phyloP scores from a whole-genome alignment of 2,329 filamentous ascomycete genomes.

The Colletotrichum incanum region DNA sequence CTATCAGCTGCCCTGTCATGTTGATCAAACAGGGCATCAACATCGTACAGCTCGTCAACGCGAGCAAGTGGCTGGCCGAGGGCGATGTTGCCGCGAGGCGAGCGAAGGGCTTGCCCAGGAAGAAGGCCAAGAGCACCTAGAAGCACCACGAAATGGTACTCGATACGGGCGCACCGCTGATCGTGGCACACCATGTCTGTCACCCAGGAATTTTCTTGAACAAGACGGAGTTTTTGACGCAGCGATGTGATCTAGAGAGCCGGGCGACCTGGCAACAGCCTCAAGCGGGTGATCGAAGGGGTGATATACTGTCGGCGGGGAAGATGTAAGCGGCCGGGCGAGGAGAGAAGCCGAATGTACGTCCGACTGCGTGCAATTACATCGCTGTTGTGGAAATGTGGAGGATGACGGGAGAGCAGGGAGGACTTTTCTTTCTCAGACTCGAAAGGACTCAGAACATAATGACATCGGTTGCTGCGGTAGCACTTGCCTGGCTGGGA shows the following conservation, averaged over 20 bases:
- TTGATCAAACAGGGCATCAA: slow-evolving; percentile 94
- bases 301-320: background rate
- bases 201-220: background rate
- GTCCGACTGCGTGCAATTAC: background rate
- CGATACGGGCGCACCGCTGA: background rate
- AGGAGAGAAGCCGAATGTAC: background rate
- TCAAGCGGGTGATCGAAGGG: background rate
- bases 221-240: background rate
- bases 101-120: slow-evolving; percentile 67
- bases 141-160: background rate
- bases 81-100: slow-evolving; percentile 82
- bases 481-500: slow-evolving; percentile 16
- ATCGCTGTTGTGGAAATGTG: background rate
- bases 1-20: slow-evolving; percentile 90
- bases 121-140: slow-evolving; percentile 49
- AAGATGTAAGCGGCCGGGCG: background rate
- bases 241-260: background rate
- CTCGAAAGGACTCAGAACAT: slow-evolving; percentile 5
- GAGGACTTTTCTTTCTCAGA: background rate
- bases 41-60: slow-evolving; percentile 92
- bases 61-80: slow-evolving; percentile 91
- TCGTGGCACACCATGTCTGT: background rate
- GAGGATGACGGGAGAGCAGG: background rate
- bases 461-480: slow-evolving; percentile 23
- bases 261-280: background rate